Evolutionary conservation across 768 basidiomycete genomes (phyloP).

Genomic region (Leccinellum luteum): DNA sequence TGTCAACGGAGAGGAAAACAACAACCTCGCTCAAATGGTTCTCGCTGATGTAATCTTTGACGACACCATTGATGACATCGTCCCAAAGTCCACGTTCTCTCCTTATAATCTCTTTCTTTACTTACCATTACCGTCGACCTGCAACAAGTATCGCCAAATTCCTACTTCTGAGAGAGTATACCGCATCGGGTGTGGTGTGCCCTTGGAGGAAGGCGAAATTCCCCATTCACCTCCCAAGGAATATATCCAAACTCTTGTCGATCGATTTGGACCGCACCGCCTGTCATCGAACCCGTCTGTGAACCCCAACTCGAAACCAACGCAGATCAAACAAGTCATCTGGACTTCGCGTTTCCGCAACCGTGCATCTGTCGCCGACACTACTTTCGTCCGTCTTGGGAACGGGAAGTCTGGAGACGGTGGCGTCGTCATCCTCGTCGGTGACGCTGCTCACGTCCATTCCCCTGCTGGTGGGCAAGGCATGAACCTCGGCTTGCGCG

Average conservation of each 20-base stretch:
- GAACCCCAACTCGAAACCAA: slow-evolving; percentile 29
- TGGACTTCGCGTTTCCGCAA: slow-evolving; percentile 50
- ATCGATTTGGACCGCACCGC: slow-evolving; percentile 37
- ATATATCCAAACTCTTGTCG: slow-evolving; percentile 44
- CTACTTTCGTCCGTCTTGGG: slow-evolving; percentile 33
- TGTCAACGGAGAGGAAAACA: slow-evolving; percentile 20
- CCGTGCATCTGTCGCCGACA: slow-evolving; percentile 42
- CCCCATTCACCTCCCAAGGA: slow-evolving; percentile 37
- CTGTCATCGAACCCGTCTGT: slow-evolving; percentile 36
- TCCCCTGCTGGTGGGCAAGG: slow-evolving; percentile 56
- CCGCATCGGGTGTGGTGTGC: slow-evolving; percentile 42
- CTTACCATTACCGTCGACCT: slow-evolving; percentile 35
- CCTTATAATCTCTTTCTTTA: slow-evolving; percentile 34
- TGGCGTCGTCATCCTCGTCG: slow-evolving; percentile 30
- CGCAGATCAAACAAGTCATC: slow-evolving; percentile 35
- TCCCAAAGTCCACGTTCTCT: slow-evolving; percentile 24
- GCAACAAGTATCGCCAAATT: slow-evolving; percentile 15
- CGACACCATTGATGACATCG: background rate
- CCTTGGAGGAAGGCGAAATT: slow-evolving; percentile 32
- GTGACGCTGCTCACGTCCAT: slow-evolving; percentile 54
- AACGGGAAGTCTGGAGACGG: slow-evolving; percentile 9
- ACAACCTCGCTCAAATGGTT: slow-evolving; percentile 38
- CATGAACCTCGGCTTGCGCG: slow-evolving; percentile 59
- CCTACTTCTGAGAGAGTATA: slow-evolving; percentile 25
- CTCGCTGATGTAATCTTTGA: slow-evolving; percentile 47